Percentiles rank a stretch among this genome's conserved stretches.
These are phyloP conservation scores for Senna tora DNA, from an alignment of 306 rosid genomes.

Conservation along the genomic window DNA sequence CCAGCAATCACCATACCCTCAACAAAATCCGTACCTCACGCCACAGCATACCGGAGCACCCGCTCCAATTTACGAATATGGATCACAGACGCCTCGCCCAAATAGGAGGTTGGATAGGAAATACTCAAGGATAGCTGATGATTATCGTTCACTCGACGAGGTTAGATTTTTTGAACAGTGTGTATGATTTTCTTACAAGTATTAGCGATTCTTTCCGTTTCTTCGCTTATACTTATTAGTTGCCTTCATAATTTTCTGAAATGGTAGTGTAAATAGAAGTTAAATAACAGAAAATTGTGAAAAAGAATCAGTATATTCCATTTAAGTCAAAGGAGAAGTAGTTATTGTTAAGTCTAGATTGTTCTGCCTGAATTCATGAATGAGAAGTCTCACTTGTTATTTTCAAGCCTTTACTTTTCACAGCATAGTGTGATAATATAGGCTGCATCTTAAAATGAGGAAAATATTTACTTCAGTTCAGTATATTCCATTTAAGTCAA, in stretches of 20 bases:
- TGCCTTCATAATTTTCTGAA: conserved; percentile 8
- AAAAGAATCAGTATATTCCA: conserved; percentile 8
- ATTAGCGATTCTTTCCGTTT: too few species aligned
- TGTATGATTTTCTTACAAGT: conserved; percentile 6
- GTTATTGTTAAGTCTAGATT: background rate
- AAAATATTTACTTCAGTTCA: too few species aligned
- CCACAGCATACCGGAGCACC: conserved; percentile 50
- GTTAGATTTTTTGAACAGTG: conserved; percentile 41
- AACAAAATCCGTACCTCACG: conserved; percentile 40
- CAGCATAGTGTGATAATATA: too few species aligned
- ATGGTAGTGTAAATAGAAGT: conserved; percentile 24
- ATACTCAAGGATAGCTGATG: conserved; percentile 77
- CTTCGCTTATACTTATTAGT: background rate
- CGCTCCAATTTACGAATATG: conserved; percentile 38
- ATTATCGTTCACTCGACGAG: conserved; percentile 83
- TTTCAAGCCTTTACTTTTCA: too few species aligned
- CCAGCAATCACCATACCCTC: conserved; percentile 52
- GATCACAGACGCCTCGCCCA: conserved; percentile 43
- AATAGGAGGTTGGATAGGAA: conserved; percentile 59
- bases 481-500: too few species aligned
- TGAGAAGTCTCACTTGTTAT: too few species aligned
- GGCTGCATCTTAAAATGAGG: too few species aligned
- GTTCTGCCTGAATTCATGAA: conserved; percentile 14
- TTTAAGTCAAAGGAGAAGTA: conserved; percentile 13
- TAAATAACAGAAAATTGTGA: background rate